These are phyloP conservation scores for Coprinopsis strossmayeri DNA, from an alignment of 768 basidiomycete genomes.

Conservation along the genomic window DNA sequence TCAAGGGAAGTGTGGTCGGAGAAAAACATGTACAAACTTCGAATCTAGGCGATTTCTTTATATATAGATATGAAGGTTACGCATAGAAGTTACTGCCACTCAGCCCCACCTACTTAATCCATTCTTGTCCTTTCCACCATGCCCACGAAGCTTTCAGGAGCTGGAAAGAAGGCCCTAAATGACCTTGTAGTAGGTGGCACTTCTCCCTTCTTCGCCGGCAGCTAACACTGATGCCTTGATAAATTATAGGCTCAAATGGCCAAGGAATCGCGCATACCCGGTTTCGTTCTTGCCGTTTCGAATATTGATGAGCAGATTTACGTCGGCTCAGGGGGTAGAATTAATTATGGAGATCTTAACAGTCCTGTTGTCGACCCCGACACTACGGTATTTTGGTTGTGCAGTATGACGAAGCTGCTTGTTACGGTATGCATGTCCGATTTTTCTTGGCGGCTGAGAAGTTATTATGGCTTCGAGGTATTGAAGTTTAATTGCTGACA, in stretches of 20 bases:
- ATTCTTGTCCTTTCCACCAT: too few relatives aligned
- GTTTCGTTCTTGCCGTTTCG: conserved; percentile 20
- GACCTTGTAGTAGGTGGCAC: conserved; percentile 1
- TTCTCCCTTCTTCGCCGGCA: background rate
- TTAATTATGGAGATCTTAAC: conserved; percentile 17
- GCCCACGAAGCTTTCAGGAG: too few relatives aligned
- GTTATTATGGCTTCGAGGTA: conserved; percentile 1
- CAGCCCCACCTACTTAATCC: too few relatives aligned
- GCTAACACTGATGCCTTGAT: background rate
- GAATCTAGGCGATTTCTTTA: too few relatives aligned
- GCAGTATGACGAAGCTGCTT: conserved; percentile 27
- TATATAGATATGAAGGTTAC: too few relatives aligned
- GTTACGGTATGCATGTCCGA: conserved; percentile 19
- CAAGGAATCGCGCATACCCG: conserved; percentile 17
- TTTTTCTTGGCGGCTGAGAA: too few relatives aligned
- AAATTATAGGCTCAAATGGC: conserved; percentile 15
- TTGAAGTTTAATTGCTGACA: too few relatives aligned
- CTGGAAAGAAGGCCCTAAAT: conserved; percentile 5
- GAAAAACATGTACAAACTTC: too few relatives aligned
- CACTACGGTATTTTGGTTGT: conserved; percentile 26
- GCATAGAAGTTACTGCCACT: too few relatives aligned
- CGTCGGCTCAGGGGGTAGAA: conserved; percentile 19
- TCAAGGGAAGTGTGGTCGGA: too few relatives aligned
- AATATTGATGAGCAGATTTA: conserved; percentile 20
- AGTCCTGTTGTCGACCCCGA: conserved; percentile 18